Percentiles rank a stretch among this genome's conserved stretches.
Conservation (phyloP, 2,329 filamentous ascomycete genomes). For the Neonectria hederae region DNA sequence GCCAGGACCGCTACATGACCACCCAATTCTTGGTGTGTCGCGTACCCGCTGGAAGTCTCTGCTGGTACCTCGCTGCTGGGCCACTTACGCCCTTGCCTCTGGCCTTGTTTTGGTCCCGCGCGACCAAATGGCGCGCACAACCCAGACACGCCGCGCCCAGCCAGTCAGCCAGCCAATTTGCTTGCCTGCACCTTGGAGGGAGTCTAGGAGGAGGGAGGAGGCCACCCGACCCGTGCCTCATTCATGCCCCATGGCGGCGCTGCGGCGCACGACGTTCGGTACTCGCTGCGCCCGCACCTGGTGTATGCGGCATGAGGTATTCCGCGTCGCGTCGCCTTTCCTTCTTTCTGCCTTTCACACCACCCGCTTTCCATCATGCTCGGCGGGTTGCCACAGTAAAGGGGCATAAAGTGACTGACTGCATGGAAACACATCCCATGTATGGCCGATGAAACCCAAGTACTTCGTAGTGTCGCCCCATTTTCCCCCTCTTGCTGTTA, state of each 20-base stretch:
- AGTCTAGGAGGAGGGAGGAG: background rate
- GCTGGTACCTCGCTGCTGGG: slow-evolving; percentile 43
- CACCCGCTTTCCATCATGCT: slow-evolving; percentile 5
- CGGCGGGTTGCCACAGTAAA: slow-evolving; percentile 17
- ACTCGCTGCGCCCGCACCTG: slow-evolving; percentile 40
- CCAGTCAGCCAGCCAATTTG: slow-evolving; percentile 39
- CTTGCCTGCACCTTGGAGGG: slow-evolving; percentile 31
- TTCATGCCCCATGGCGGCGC: slow-evolving; percentile 12
- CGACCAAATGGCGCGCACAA: slow-evolving; percentile 40
- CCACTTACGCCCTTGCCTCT: slow-evolving; percentile 40
- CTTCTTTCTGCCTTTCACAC: slow-evolving; percentile 20
- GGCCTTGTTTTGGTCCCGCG: slow-evolving; percentile 41
- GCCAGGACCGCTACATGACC: slow-evolving; percentile 46
- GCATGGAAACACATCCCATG: slow-evolving; percentile 16
- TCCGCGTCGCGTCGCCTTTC: slow-evolving; percentile 20
- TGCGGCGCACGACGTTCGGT: slow-evolving; percentile 35
- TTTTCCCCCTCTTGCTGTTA: slow-evolving; percentile 9
- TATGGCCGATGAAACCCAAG: slow-evolving; percentile 34
- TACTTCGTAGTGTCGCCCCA: slow-evolving; percentile 20
- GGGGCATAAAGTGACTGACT: slow-evolving; percentile 9
- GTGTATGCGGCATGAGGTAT: slow-evolving; percentile 41
- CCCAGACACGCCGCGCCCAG: slow-evolving; percentile 40
- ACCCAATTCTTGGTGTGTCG: slow-evolving; percentile 48
- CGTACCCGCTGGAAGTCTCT: slow-evolving; percentile 50
- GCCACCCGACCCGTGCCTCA: slow-evolving; percentile 18